Conservation (phyloP, 306 rosid genomes). For the Senna siamea region DNA sequence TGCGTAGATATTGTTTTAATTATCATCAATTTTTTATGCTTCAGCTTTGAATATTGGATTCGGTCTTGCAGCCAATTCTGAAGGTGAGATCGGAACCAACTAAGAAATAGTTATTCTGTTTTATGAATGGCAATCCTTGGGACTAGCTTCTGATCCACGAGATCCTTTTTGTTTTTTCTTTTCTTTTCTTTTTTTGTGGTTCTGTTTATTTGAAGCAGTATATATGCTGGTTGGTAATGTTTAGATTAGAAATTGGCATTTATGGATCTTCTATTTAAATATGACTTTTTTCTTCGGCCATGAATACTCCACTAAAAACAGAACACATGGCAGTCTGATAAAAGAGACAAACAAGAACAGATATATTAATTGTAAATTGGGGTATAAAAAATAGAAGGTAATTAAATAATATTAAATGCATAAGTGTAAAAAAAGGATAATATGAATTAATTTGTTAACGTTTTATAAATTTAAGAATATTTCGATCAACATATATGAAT, state of each 20-base stretch:
- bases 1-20: not conserved
- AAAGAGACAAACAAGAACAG: no score
- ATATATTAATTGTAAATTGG: no score
- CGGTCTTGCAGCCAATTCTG: slow-evolving; percentile 9
- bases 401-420: no score
- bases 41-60: not conserved
- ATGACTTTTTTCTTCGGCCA: no score
- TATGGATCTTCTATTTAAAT: not conserved
- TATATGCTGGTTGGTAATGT: not conserved
- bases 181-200: not conserved
- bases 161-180: no score
- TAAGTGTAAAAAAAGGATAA: no score
- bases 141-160: not conserved
- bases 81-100: not conserved
- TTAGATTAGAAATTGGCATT: not conserved
- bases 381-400: no score
- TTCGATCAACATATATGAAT: no score
- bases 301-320: no score
- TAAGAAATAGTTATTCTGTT: slow-evolving; percentile 29
- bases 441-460: no score
- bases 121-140: not conserved
- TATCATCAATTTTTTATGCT: not conserved
- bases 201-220: not conserved
- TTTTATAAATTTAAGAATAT: no score
- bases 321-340: no score